These are phyloP conservation scores for Ophidiomyces ophidiicola DNA, from an alignment of 2,329 filamentous ascomycete species.

Conservation along the genomic window DNA sequence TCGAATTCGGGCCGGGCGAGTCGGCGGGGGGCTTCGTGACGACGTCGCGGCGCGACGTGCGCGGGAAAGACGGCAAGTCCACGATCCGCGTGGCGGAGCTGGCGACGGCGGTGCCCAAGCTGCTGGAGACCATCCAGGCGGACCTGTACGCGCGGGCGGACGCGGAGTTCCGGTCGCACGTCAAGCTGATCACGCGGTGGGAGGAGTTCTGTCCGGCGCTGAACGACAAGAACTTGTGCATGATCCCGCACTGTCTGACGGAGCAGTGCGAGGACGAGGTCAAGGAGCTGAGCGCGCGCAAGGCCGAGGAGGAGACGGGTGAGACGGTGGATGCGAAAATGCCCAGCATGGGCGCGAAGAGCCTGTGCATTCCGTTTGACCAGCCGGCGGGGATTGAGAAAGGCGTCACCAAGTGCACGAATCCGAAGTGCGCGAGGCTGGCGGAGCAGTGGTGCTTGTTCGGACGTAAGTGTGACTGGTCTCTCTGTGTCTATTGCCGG, in stretches of 20 bases:
- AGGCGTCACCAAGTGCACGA: constrained; percentile 82
- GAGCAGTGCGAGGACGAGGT: constrained; percentile 84
- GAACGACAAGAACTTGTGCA: constrained; percentile 80
- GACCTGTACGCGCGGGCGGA: constrained; percentile 72
- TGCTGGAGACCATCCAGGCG: constrained; percentile 80
- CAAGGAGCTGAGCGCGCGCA: constrained; percentile 79
- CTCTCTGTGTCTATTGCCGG: constrained; percentile 2
- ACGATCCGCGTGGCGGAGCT: constrained; percentile 66
- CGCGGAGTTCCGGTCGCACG: constrained; percentile 63
- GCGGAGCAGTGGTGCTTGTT: constrained; percentile 91
- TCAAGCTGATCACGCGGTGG: constrained; percentile 73
- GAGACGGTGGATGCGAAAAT: constrained; percentile 61
- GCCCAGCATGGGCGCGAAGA: constrained; percentile 65
- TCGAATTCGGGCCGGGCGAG: constrained; percentile 95
- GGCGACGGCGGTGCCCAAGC: constrained; percentile 57
- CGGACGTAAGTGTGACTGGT: constrained; percentile 45
- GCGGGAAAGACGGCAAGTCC: constrained; percentile 55
- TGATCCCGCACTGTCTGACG: constrained; percentile 81
- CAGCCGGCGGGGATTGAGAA: constrained; percentile 69
- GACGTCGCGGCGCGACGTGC: constrained; percentile 72
- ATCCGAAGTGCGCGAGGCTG: constrained; percentile 64
- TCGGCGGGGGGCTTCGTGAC: constrained; percentile 73
- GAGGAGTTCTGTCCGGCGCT: constrained; percentile 80
- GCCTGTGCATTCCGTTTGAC: constrained; percentile 67
- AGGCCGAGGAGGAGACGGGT: constrained; percentile 48